These are phyloP conservation scores for Talaromyces liani DNA, from an alignment of 495 filamentous ascomycete species.

Conservation along the genomic window DNA sequence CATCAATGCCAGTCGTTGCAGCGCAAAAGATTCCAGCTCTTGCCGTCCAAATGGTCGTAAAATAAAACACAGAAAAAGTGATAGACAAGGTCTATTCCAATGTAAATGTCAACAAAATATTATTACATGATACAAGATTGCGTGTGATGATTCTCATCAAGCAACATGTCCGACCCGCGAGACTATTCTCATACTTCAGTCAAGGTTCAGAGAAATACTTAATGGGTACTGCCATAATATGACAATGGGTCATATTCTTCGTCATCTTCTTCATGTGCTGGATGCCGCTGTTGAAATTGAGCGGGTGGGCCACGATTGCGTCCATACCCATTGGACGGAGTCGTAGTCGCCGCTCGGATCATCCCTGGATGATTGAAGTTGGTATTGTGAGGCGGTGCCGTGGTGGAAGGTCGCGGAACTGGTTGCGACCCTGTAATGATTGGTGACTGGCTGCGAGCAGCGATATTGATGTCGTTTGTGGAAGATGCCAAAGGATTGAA, in stretches of 20 bases:
- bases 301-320: neutral
- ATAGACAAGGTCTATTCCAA: neutral
- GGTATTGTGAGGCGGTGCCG: neutral
- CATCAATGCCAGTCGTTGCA: constrained; percentile 6
- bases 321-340: constrained; percentile 5
- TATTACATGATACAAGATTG: constrained; percentile 3
- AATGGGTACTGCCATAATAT: constrained; percentile 4
- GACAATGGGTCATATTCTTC: constrained; percentile 8
- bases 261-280: neutral
- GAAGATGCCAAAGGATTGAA: constrained; percentile 16
- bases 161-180: neutral
- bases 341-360: constrained; percentile 3
- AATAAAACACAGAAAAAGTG: neutral
- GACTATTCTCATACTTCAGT: neutral
- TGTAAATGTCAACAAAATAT: neutral
- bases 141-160: neutral
- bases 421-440: neutral
- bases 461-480: constrained; percentile 1
- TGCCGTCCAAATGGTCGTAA: neutral
- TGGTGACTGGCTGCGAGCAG: neutral
- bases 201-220: neutral
- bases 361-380: neutral
- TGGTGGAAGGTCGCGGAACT: constrained; percentile 2
- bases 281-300: neutral
- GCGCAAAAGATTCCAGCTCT: constrained; percentile 7